A percentile compares a stretch with the other conserved stretches of the same genome.
Evolutionary conservation across 441 rosid species (phyloP).

Genomic region (Breynia disticha): DNA sequence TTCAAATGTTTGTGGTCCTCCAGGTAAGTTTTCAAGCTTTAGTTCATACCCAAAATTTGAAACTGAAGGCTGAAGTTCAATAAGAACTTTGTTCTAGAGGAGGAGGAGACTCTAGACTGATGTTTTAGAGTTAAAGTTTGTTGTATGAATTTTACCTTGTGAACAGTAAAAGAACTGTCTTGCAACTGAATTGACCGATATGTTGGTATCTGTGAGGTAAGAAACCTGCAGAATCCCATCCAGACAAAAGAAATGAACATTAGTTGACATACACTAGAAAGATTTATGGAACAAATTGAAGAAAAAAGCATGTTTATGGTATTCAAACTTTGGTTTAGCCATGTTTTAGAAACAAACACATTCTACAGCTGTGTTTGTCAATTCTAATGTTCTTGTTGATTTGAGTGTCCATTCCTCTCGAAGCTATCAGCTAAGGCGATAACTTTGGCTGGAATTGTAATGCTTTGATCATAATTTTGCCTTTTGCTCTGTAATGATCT

Average conservation of each 20-base stretch:
- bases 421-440: slow-evolving; percentile 32
- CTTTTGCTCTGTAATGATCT: too few species aligned
- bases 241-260: slow-evolving; percentile 2
- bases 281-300: neutral
- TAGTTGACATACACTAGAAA: neutral
- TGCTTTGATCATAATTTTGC: slow-evolving; percentile 32
- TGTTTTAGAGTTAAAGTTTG: neutral
- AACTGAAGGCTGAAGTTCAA: slow-evolving; percentile 55
- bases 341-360: slow-evolving; percentile 7
- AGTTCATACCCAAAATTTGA: slow-evolving; percentile 41
- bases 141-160: slow-evolving; percentile 38
- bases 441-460: slow-evolving; percentile 32
- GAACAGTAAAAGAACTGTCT: slow-evolving; percentile 52
- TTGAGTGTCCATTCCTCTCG: slow-evolving; percentile 43
- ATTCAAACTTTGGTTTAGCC: neutral
- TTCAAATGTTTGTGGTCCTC: slow-evolving; percentile 64
- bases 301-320: slow-evolving; percentile 1
- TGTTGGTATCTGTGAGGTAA: slow-evolving; percentile 45
- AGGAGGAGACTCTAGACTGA: neutral
- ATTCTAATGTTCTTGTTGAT: neutral
- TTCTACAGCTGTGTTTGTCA: slow-evolving; percentile 1
- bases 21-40: slow-evolving; percentile 68
- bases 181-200: slow-evolving; percentile 57
- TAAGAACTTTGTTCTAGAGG: slow-evolving; percentile 22
- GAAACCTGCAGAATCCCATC: slow-evolving; percentile 37